phyloP scores from a whole-genome alignment of 768 basidiomycete species.

The Porpolomopsis calyptriformis region DNA sequence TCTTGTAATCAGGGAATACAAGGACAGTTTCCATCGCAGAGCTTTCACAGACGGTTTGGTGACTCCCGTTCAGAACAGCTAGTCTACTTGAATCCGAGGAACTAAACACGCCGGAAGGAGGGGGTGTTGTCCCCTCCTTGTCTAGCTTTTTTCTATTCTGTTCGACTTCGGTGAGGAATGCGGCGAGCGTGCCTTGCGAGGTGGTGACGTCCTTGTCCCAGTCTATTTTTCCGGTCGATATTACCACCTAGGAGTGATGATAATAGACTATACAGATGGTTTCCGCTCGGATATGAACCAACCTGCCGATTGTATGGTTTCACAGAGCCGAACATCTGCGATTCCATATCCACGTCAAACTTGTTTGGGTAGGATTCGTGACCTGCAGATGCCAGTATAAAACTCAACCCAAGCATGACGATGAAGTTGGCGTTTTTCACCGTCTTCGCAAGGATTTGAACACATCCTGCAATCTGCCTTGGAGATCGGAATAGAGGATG shows the following conservation, averaged over 20 bases:
- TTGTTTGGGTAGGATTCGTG: constrained; percentile 65
- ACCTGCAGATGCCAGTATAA: constrained; percentile 28
- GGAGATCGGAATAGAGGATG: constrained; percentile 53
- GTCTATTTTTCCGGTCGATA: constrained; percentile 84
- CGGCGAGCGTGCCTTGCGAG: constrained; percentile 60
- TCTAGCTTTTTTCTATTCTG: constrained; percentile 18
- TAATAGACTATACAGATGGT: neutral
- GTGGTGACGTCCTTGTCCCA: constrained; percentile 78
- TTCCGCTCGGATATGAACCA: constrained; percentile 1
- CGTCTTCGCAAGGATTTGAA: constrained; percentile 67
- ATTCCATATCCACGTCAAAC: constrained; percentile 71
- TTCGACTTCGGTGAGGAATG: constrained; percentile 35
- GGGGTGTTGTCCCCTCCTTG: constrained; percentile 12
- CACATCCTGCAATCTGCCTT: constrained; percentile 63
- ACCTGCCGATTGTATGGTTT: constrained; percentile 81
- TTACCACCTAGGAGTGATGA: constrained; percentile 47
- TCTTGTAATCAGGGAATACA: constrained; percentile 86
- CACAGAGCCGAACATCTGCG: constrained; percentile 75
- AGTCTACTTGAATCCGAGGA: constrained; percentile 45
- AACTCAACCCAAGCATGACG: constrained; percentile 21
- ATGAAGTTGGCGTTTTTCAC: constrained; percentile 21
- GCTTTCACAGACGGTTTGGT: constrained; percentile 58
- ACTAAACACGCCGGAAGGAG: constrained; percentile 46
- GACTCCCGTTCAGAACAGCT: constrained; percentile 78
- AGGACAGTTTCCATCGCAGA: constrained; percentile 65